Evolutionary conservation across 169 alveolate genomes (phyloP).

Genomic region (Cryptosporidium muris): DNA sequence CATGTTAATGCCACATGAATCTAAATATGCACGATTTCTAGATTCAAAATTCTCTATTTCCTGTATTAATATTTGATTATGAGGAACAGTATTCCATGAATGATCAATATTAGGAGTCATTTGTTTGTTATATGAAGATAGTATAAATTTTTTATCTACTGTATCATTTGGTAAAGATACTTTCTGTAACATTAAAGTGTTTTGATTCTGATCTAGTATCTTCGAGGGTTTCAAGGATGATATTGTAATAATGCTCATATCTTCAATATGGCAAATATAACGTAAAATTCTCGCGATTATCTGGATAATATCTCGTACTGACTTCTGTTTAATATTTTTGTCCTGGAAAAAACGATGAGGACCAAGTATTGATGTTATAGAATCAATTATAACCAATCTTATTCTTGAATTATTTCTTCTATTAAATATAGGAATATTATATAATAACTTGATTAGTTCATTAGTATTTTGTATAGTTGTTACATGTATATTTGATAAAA

Average conservation of each 20-base stretch:
- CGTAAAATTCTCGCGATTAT: slow-evolving; percentile 31
- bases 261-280: slow-evolving; percentile 14
- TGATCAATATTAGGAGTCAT: slow-evolving; percentile 41
- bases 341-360: slow-evolving; percentile 9
- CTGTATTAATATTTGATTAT: slow-evolving; percentile 52
- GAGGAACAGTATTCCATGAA: slow-evolving; percentile 41
- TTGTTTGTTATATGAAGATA: slow-evolving; percentile 12
- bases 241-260: slow-evolving; percentile 7
- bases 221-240: slow-evolving; percentile 19
- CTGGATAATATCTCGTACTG: slow-evolving; percentile 8
- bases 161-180: background rate
- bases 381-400: slow-evolving; percentile 40
- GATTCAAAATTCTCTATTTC: slow-evolving; percentile 8
- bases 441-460: slow-evolving; percentile 21
- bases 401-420: background rate
- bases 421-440: slow-evolving; percentile 13
- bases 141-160: background rate
- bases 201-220: background rate
- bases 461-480: slow-evolving; percentile 13
- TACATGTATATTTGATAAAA: slow-evolving; percentile 35
- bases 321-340: background rate
- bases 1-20: background rate
- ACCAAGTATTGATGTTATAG: slow-evolving; percentile 43
- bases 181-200: background rate
- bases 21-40: background rate